Base-by-base conservation (phyloP, 2,329 filamentous ascomycete genomes). In the Talaromyces funiculosus region DNA sequence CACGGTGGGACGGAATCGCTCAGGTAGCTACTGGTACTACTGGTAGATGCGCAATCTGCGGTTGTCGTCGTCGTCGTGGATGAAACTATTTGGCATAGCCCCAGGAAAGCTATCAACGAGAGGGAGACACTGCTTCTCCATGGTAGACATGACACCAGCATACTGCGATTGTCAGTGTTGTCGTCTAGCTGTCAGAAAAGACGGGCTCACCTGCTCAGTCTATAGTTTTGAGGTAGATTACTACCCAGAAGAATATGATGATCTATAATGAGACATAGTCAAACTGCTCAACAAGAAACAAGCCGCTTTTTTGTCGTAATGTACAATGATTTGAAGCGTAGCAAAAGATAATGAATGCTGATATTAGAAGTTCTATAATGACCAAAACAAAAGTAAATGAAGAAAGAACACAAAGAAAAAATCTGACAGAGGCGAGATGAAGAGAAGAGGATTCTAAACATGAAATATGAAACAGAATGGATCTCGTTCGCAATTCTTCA, bases 1-100 rank as follows among this genome's bases (percentile, higher is more conserved):
- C 87, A 90, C 14, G 72, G 63, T 6, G 86, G 85, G n/a, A 87
- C 72, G n/a, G 31, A 49, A 20, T 29, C 24, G 54, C 16, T 45
- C 29, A 61, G 26, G 16, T 51, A 31, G 37, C 24, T 37, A 12
- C 45, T 12, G 16, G 40, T 20, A 16, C 51, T 45, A 31, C 35
- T 47, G 20, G 60, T 38, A n/a, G 57, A 53, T 61, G 67, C 61
- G 45, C 65, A 62, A 22, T 62, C 49, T 26, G 63, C 53, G 29
- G 60, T 61, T 40, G 68, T 37, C 4, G 49, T 29, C 35, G 51
- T 40, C 14, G 51, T 54, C 33, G 51, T 38, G 26, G 51, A 22
- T 14, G 51, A 53, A 37, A 14, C 65, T 53, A 59, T 60, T 55
- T 63, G 64, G 51, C 65, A 67, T 56, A 69, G 65, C 56, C 66